Percentiles rank a stretch among this genome's conserved stretches.
Conservation (phyloP, 306 rosid genomes). For the Acacia crassicarpa region DNA sequence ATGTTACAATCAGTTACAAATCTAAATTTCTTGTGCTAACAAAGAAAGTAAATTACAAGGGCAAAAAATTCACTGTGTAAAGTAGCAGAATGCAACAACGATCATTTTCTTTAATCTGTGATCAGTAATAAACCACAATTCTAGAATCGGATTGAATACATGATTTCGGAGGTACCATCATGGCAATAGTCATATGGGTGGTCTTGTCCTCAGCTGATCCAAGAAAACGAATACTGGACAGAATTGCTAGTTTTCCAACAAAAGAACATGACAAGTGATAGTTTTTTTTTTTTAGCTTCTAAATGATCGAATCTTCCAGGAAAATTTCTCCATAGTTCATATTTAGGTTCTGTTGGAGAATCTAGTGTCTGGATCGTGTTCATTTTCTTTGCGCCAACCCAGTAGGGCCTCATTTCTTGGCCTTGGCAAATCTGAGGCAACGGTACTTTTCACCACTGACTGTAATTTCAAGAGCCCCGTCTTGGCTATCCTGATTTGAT, state of each 20-base stretch:
- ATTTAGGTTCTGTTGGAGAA: not conserved
- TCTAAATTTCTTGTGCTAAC: not conserved
- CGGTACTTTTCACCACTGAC: conserved; percentile 98
- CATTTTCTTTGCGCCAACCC: not conserved
- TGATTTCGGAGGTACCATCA: not conserved
- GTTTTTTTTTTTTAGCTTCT: not conserved
- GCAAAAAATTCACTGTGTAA: not conserved
- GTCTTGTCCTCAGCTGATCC: not conserved
- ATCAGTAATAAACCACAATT: conserved; percentile 7
- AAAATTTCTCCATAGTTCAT: not conserved
- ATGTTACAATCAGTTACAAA: not conserved
- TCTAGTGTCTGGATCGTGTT: not conserved
- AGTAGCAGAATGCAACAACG: not conserved
- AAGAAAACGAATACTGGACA: not conserved
- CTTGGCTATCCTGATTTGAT: conserved; percentile 91
- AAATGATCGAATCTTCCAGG: not conserved
- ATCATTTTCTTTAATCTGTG: not conserved
- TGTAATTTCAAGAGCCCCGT: conserved; percentile 96
- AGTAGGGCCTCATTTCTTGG: conserved; percentile 68
- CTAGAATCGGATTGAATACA: conserved; percentile 5
- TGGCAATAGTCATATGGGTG: not conserved
- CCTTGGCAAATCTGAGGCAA: conserved; percentile 93
- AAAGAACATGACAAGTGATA: not conserved
- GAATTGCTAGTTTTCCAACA: not conserved
- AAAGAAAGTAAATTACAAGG: not conserved